Conservation (phyloP, 2,329 filamentous ascomycete species). For the Scedosporium dehoogii region DNA sequence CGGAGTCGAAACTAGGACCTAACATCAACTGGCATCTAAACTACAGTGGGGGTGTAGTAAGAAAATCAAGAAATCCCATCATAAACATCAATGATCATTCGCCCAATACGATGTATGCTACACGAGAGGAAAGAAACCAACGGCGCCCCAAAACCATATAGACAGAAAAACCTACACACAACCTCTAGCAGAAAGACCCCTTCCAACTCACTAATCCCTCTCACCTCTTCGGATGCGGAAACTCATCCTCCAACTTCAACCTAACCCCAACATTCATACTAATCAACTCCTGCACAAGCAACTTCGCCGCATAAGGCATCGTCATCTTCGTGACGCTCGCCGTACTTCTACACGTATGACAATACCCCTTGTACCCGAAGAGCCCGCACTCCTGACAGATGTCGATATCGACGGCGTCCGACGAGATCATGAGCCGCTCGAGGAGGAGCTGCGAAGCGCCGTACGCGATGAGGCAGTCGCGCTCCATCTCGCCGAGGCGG, state of each 20-base stretch:
- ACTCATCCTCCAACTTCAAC: slow-evolving; percentile 87
- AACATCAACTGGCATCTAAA: too few relatives aligned
- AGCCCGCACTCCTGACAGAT: slow-evolving; percentile 90
- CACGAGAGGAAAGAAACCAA: too few relatives aligned
- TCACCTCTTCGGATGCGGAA: slow-evolving; percentile 52
- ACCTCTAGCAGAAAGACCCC: neutral
- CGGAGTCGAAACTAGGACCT: too few relatives aligned
- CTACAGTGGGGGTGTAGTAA: too few relatives aligned
- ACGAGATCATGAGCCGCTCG: slow-evolving; percentile 89
- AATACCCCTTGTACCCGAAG: slow-evolving; percentile 93
- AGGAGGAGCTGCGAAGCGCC: slow-evolving; percentile 86
- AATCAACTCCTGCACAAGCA: slow-evolving; percentile 89
- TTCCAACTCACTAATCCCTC: neutral
- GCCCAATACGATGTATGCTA: neutral
- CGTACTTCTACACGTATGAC: slow-evolving; percentile 81
- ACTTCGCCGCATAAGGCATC: slow-evolving; percentile 94
- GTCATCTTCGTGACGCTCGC: slow-evolving; percentile 83
- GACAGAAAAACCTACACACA: neutral
- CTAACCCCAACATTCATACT: slow-evolving; percentile 98
- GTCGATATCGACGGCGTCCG: slow-evolving; percentile 82
- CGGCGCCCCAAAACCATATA: neutral
- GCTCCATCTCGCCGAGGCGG: slow-evolving; percentile 95
- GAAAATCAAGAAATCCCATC: too few relatives aligned
- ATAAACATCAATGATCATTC: too few relatives aligned
- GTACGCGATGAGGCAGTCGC: slow-evolving; percentile 95